Percentiles rank a stretch among this genome's conserved stretches.
Evolutionary conservation across 352 stramenopile species (phyloP).

Genomic region (Phytophthora sp.): DNA sequence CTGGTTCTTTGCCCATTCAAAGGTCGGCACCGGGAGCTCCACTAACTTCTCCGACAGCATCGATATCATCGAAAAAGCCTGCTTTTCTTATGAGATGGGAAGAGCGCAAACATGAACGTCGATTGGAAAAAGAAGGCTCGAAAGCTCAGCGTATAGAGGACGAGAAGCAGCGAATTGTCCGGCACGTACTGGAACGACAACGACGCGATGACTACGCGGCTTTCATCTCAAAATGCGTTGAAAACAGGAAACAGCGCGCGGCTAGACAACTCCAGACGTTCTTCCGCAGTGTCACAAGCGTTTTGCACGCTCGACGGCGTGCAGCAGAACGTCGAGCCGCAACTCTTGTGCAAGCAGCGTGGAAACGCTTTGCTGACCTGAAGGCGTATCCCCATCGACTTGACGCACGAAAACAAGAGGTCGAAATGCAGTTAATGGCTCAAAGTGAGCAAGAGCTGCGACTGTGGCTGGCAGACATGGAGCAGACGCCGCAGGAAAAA

Average conservation of each 20-base stretch:
- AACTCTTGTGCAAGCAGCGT: conserved; percentile 37
- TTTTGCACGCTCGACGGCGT: background rate
- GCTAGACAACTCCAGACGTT: conserved; percentile 40
- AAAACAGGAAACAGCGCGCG: conserved; percentile 31
- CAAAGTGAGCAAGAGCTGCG: conserved; percentile 44
- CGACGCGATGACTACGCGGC: conserved; percentile 30
- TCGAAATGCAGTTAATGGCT: conserved; percentile 41
- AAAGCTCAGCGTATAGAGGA: conserved; percentile 68
- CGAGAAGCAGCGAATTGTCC: conserved; percentile 60
- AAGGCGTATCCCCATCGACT: conserved; percentile 31
- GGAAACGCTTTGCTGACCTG: conserved; percentile 35
- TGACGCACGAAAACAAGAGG: conserved; percentile 17
- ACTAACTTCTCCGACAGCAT: conserved; percentile 18
- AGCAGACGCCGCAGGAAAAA: conserved; percentile 14
- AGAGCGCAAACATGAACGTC: conserved; percentile 64
- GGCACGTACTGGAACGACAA: conserved; percentile 44
- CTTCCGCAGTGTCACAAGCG: conserved; percentile 17
- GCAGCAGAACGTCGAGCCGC: conserved; percentile 21
- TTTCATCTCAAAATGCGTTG: conserved; percentile 8
- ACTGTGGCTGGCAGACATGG: conserved; percentile 14
- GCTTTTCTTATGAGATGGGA: conserved; percentile 77
- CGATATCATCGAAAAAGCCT: conserved; percentile 52
- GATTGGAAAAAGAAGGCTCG: conserved; percentile 61
- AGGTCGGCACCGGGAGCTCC: conserved; percentile 5
- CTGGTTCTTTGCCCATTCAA: background rate